Conservation (phyloP, 208 protist species). For the Wallacemonas sp. region DNA sequence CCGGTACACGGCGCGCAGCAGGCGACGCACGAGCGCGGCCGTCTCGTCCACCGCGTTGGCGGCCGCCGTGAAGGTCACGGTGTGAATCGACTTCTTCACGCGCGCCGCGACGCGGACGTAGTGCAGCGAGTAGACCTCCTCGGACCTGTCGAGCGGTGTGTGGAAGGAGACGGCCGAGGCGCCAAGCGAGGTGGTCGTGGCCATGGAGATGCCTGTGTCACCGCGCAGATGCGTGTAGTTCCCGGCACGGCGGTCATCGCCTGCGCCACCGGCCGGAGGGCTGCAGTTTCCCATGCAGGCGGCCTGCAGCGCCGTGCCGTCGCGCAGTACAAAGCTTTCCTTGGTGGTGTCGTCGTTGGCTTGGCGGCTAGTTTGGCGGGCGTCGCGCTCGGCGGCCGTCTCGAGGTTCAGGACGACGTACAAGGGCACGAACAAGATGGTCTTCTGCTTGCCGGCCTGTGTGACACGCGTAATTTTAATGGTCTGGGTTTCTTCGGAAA, state of each 20-base stretch:
- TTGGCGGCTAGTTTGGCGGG: conserved; percentile 36
- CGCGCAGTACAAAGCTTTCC: conserved; percentile 19
- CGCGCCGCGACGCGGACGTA: conserved; percentile 37
- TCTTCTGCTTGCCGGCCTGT: conserved; percentile 26
- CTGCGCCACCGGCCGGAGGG: neutral
- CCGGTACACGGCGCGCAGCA: conserved; percentile 59
- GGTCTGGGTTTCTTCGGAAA: conserved; percentile 20
- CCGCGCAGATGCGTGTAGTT: conserved; percentile 44
- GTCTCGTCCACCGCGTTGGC: conserved; percentile 19
- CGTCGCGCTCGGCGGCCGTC: conserved; percentile 45
- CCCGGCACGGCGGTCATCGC: conserved; percentile 18
- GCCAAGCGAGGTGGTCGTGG: neutral
- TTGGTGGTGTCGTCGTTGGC: conserved; percentile 37
- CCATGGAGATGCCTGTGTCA: conserved; percentile 29
- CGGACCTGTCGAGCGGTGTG: neutral
- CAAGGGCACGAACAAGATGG: conserved; percentile 53
- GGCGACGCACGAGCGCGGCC: conserved; percentile 23
- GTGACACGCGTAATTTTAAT: conserved; percentile 32
- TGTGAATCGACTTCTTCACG: conserved; percentile 45
- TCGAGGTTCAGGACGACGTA: conserved; percentile 70
- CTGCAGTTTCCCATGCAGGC: neutral
- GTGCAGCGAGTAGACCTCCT: conserved; percentile 49
- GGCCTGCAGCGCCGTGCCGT: conserved; percentile 3
- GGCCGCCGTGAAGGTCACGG: conserved; percentile 46
- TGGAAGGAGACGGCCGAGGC: neutral